Conservation (phyloP, 805 yeast genomes). For the Blastobotrys americana region DNA sequence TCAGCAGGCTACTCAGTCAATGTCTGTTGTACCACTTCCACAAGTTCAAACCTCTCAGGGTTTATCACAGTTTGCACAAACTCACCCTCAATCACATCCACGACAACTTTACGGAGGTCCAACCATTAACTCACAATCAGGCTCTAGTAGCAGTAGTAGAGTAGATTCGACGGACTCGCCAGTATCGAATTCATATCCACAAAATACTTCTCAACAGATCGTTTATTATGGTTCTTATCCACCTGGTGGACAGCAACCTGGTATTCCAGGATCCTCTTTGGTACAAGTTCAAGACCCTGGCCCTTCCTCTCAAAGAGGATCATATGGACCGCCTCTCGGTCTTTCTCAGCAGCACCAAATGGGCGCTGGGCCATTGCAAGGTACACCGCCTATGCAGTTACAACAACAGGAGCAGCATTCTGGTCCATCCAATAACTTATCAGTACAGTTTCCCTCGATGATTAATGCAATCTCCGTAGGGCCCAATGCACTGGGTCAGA, state of each 20-base stretch:
- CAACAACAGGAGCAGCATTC: not conserved
- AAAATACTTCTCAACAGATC: no score
- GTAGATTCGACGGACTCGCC: no score
- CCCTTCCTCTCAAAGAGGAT: no score
- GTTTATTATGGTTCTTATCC: no score
- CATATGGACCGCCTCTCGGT: no score
- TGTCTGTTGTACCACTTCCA: not conserved
- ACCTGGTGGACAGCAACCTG: no score
- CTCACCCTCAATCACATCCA: constrained; percentile 2
- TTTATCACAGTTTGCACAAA: not conserved
- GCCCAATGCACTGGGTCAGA: constrained; percentile 25
- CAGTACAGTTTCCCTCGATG: constrained; percentile 21
- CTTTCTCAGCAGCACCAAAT: not conserved
- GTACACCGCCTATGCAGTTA: constrained; percentile 1
- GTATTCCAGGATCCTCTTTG: no score
- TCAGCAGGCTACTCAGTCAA: not conserved
- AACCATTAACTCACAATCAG: no score
- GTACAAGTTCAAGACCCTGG: no score
- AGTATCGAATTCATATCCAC: no score
- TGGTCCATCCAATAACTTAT: constrained; percentile 8
- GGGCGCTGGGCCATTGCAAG: not conserved
- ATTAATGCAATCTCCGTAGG: constrained; percentile 15
- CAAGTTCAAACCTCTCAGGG: not conserved
- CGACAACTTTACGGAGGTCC: no score
- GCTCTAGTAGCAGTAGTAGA: no score